Evolutionary conservation across 2,329 filamentous ascomycete species (phyloP).

Genomic region (Magnaporthiopsis incrustans): DNA sequence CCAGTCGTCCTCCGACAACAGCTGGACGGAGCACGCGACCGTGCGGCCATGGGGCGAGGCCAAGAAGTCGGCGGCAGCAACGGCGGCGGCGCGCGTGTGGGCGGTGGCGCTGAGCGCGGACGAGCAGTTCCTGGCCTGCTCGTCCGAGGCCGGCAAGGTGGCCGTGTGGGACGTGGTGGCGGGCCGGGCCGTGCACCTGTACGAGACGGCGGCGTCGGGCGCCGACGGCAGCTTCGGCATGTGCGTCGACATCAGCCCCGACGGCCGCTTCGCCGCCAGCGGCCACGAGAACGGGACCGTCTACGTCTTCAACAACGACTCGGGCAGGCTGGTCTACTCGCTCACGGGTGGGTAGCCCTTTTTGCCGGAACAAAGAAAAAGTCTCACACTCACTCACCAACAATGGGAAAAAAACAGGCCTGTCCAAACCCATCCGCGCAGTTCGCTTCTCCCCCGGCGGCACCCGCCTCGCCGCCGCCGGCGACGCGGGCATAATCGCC

Average conservation of each 20-base stretch:
- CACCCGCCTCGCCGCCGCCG: constrained; percentile 78
- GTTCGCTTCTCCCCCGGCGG: constrained; percentile 83
- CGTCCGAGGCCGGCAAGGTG: constrained; percentile 78
- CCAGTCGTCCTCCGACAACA: constrained; percentile 39
- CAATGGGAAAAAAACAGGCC: constrained; percentile 39
- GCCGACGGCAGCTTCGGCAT: constrained; percentile 81
- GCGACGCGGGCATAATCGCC: constrained; percentile 80
- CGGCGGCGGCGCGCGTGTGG: constrained; percentile 72
- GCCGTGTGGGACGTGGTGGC: constrained; percentile 73
- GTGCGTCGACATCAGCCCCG: constrained; percentile 69
- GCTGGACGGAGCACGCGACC: constrained; percentile 43
- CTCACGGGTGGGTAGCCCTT: constrained; percentile 55
- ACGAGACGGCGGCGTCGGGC: constrained; percentile 56
- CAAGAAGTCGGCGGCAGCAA: constrained; percentile 54
- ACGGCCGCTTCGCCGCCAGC: constrained; percentile 81
- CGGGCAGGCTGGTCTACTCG: constrained; percentile 76
- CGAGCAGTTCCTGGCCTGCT: constrained; percentile 77
- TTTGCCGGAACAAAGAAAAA: too few species aligned
- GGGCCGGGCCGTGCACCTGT: constrained; percentile 52
- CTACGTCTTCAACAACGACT: constrained; percentile 93
- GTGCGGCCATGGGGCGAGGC: constrained; percentile 28
- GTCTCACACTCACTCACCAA: too few species aligned
- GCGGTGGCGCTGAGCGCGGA: constrained; percentile 78
- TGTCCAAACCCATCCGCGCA: constrained; percentile 78
- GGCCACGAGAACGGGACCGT: constrained; percentile 88